Evolutionary conservation across 2,329 filamentous ascomycete genomes (phyloP).

Genomic region (Coniochaeta ligniaria): DNA sequence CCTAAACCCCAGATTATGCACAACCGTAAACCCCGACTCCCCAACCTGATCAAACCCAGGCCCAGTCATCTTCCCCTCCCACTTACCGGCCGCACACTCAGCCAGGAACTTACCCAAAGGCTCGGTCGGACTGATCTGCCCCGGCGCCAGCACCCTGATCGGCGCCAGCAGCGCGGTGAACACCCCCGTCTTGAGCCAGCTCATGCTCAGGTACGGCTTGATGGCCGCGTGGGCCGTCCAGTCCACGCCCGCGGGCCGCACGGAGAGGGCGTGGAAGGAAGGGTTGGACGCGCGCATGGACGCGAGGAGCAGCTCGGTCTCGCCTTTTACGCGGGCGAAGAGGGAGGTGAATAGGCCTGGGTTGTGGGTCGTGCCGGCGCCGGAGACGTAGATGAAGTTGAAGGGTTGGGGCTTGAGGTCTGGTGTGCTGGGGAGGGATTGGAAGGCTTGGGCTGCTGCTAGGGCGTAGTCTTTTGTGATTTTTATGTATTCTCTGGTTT

Average conservation of each 20-base stretch:
- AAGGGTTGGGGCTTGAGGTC: conserved; percentile 38
- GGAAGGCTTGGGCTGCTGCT: conserved; percentile 54
- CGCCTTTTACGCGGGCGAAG: conserved; percentile 61
- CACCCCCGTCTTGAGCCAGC: conserved; percentile 8
- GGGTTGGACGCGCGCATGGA: conserved; percentile 36
- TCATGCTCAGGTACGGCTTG: conserved; percentile 27
- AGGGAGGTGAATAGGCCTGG: conserved; percentile 48
- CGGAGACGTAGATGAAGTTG: conserved; percentile 66
- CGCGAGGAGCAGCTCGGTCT: conserved; percentile 53
- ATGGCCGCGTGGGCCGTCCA: conserved; percentile 29
- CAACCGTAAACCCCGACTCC: conserved; percentile 19
- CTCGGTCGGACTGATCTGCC: conserved; percentile 32
- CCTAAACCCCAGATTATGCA: conserved; percentile 27
- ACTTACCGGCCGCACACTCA: conserved; percentile 36
- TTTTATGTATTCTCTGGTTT: conserved; percentile 49
- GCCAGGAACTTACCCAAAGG: conserved; percentile 35
- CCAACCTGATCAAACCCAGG: conserved; percentile 25
- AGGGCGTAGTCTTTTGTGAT: conserved; percentile 64
- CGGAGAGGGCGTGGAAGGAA: conserved; percentile 44
- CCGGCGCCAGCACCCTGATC: conserved; percentile 13
- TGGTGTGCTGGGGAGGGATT: conserved; percentile 28
- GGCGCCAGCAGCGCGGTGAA: conserved; percentile 16
- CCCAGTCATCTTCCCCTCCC: conserved; percentile 17
- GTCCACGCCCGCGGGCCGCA: conserved; percentile 57
- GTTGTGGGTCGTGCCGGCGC: conserved; percentile 49